phyloP scores from a whole-genome alignment of 345 rosid genomes.

The Hibiscus trionum region DNA sequence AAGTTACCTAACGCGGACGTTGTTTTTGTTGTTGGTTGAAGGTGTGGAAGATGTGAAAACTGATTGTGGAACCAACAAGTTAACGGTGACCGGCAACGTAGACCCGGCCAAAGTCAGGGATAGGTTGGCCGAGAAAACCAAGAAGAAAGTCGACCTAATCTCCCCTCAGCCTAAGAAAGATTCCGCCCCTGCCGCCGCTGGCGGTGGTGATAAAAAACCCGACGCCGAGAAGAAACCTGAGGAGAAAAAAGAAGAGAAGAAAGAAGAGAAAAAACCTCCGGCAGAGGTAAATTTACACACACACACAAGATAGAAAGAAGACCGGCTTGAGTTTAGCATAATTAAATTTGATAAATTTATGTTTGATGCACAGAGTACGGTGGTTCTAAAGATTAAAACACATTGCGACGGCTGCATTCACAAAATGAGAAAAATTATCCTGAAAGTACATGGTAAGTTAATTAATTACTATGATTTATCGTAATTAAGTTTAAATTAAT shows the following conservation, averaged over 20 bases:
- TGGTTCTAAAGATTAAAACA: conserved; percentile 46
- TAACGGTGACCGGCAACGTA: conserved; percentile 69
- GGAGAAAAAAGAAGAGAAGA: conserved; percentile 18
- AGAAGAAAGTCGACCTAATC: conserved; percentile 39
- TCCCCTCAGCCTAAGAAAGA: conserved; percentile 31
- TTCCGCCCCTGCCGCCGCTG: conserved; percentile 5
- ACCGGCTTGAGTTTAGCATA: neutral
- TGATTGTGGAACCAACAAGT: conserved; percentile 43
- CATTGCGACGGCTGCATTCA: conserved; percentile 73
- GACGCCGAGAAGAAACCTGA: conserved; percentile 32
- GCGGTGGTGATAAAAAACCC: conserved; percentile 25
- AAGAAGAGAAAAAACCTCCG: conserved; percentile 24
- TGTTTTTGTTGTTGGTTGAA: conserved; percentile 17
- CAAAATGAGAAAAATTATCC: conserved; percentile 43
- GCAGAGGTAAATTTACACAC: conserved; percentile 30
- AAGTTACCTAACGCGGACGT: neutral
- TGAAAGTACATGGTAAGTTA: conserved; percentile 36
- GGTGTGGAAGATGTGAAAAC: conserved; percentile 66
- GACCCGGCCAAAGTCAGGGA: conserved; percentile 47
- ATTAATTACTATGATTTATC: neutral
- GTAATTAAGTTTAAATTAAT: neutral
- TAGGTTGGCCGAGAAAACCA: conserved; percentile 36
- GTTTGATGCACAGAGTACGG: conserved; percentile 37
- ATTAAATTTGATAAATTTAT: conserved; percentile 5
- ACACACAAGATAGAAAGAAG: neutral